Conservation (phyloP, 257 asterid genomes). For the Eucommia ulmoides region DNA sequence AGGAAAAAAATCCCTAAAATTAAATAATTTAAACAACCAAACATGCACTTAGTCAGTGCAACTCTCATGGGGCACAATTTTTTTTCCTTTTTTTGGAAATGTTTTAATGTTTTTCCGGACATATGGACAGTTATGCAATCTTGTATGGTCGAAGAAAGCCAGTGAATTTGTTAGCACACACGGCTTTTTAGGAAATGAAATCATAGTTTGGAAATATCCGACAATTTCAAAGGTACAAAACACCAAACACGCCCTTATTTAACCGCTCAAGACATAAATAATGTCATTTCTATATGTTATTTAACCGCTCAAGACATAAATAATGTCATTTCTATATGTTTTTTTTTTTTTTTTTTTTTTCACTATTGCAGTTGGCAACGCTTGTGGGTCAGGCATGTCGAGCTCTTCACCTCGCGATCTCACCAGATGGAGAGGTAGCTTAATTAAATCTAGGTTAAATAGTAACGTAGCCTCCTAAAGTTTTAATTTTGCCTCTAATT, state of each 20-base stretch:
- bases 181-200: slow-evolving; percentile 91
- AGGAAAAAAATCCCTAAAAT: no score
- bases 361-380: slow-evolving; percentile 67
- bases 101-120: no score
- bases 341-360: neutral
- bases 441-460: no score
- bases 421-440: slow-evolving; percentile 95
- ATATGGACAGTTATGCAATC: slow-evolving; percentile 96
- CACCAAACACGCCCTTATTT: neutral
- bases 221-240: slow-evolving; percentile 75
- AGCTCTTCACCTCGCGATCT: slow-evolving; percentile 87
- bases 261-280: neutral
- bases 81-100: no score
- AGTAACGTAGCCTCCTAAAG: no score
- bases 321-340: neutral
- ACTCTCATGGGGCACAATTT: no score
- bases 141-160: slow-evolving; percentile 96
- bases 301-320: neutral
- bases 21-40: no score
- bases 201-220: slow-evolving; percentile 88
- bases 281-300: neutral
- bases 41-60: no score
- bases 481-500: no score
- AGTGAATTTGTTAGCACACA: slow-evolving; percentile 94
- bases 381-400: slow-evolving; percentile 85